Percentiles rank a stretch among this genome's conserved stretches.
Conservation (phyloP, 2,329 filamentous ascomycete genomes). For the Cladophialophora yegresii region DNA sequence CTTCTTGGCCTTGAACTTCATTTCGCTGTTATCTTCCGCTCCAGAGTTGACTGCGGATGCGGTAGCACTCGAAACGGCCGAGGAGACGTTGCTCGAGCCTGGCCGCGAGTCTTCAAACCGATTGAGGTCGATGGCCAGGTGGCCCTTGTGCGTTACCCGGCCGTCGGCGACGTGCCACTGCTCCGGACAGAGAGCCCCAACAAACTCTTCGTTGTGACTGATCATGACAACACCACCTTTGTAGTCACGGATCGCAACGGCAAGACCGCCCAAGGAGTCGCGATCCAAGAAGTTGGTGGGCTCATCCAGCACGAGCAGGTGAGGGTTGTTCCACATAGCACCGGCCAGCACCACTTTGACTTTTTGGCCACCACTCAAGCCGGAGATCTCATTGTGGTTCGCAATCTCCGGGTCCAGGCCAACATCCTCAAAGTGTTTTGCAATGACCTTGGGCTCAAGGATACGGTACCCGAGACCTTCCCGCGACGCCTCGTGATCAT, state of each 20-base stretch:
- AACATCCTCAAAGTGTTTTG: slow-evolving; percentile 96
- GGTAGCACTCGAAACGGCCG: slow-evolving; percentile 58
- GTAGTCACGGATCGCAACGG: slow-evolving; percentile 97
- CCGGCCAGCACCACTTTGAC: slow-evolving; percentile 97
- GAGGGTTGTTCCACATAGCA: slow-evolving; percentile 98
- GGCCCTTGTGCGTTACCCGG: slow-evolving; percentile 79
- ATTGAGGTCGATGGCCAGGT: slow-evolving; percentile 70
- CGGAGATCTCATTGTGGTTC: slow-evolving; percentile 97
- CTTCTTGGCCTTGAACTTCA: slow-evolving; percentile 80
- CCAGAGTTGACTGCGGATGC: slow-evolving; percentile 74
- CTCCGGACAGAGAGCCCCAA: slow-evolving; percentile 91
- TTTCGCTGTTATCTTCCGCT: slow-evolving; percentile 72
- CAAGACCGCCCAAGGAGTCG: slow-evolving; percentile 91
- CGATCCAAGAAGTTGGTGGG: slow-evolving; percentile 99
- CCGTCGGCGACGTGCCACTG: slow-evolving; percentile 94
- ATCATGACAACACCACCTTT: slow-evolving; percentile 99
- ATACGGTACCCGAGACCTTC: slow-evolving; percentile 96
- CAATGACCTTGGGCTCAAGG: slow-evolving; percentile 88
- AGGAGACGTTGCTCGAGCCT: slow-evolving; percentile 63
- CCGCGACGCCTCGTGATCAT: slow-evolving; percentile 97
- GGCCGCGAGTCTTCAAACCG: slow-evolving; percentile 83
- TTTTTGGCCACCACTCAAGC: slow-evolving; percentile 94
- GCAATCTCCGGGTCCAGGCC: slow-evolving; percentile 96
- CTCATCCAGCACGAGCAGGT: slow-evolving; percentile 95
- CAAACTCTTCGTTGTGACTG: slow-evolving; percentile 98